These are phyloP conservation scores for Bipolaris oryzae DNA, from an alignment of 2,329 filamentous ascomycete genomes.

Conservation along the genomic window DNA sequence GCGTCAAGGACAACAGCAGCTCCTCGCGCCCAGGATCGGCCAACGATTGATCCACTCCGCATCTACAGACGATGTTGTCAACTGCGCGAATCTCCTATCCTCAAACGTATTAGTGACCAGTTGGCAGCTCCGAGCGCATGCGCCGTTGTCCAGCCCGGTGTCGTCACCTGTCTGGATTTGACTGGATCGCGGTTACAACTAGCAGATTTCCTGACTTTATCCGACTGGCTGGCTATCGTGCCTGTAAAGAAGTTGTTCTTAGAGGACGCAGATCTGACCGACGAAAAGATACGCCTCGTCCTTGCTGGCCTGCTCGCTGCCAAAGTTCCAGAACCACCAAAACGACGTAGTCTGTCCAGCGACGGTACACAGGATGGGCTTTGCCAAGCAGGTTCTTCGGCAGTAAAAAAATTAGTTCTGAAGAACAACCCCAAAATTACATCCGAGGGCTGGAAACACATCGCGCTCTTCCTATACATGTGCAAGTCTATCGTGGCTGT, in stretches of 20 bases:
- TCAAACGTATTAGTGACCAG: conserved; percentile 91
- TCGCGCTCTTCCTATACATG: conserved; percentile 88
- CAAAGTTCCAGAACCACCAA: conserved; percentile 67
- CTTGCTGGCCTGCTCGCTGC: conserved; percentile 84
- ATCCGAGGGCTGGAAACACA: conserved; percentile 86
- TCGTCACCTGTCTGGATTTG: conserved; percentile 81
- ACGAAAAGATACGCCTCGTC: conserved; percentile 85
- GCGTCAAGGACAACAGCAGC: conserved; percentile 27
- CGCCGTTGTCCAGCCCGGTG: conserved; percentile 68
- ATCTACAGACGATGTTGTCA: conserved; percentile 97
- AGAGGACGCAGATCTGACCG: conserved; percentile 84
- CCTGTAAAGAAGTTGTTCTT: conserved; percentile 85
- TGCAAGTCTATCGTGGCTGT: conserved; percentile 84
- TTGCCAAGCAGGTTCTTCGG: conserved; percentile 60
- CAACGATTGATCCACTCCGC: conserved; percentile 87
- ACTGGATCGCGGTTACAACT: conserved; percentile 84
- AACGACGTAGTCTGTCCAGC: conserved; percentile 32
- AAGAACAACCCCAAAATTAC: conserved; percentile 90
- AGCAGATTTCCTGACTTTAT: conserved; percentile 82
- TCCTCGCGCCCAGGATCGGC: conserved; percentile 66
- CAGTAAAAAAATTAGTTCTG: conserved; percentile 83
- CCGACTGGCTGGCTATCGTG: conserved; percentile 92
- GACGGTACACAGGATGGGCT: conserved; percentile 23
- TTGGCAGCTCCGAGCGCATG: conserved; percentile 73
- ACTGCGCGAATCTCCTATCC: conserved; percentile 85